Evolutionary conservation across 83 land plant genomes (phyloP).

Genomic region (Thuja plicata): DNA sequence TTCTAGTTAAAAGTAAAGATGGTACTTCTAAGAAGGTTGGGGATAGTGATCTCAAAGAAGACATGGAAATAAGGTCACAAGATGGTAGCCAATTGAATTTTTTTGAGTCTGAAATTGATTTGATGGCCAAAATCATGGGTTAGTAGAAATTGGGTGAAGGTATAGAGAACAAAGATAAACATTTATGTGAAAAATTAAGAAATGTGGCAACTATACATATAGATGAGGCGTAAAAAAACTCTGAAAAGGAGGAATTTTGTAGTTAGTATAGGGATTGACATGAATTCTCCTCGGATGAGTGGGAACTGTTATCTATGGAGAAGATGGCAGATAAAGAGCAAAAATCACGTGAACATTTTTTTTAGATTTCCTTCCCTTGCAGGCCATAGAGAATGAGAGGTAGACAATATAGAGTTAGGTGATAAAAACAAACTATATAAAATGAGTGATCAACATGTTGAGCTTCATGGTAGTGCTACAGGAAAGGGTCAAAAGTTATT

Average conservation of each 20-base stretch:
- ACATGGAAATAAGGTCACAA: too few species aligned
- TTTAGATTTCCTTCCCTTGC: too few species aligned
- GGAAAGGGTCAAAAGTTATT: conserved; percentile 22
- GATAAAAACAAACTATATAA: background rate
- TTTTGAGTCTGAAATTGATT: too few species aligned
- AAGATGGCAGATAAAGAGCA: background rate
- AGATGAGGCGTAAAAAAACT: background rate
- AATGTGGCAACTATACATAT: background rate
- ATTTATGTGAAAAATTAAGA: too few species aligned
- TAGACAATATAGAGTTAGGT: background rate
- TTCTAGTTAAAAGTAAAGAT: too few species aligned
- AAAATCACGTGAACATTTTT: background rate
- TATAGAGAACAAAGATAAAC: too few species aligned
- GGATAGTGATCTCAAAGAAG: too few species aligned
- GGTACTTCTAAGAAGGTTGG: too few species aligned
- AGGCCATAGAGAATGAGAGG: background rate
- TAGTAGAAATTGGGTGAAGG: too few species aligned
- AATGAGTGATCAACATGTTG: background rate
- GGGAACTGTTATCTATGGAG: background rate
- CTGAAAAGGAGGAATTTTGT: background rate
- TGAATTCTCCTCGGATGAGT: background rate
- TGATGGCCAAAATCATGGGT: too few species aligned
- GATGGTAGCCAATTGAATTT: too few species aligned
- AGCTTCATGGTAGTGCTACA: conserved; percentile 18
- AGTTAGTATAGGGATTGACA: background rate